phyloP scores from a whole-genome alignment of 2,329 filamentous ascomycete species.

The Stromatinia cepivora region DNA sequence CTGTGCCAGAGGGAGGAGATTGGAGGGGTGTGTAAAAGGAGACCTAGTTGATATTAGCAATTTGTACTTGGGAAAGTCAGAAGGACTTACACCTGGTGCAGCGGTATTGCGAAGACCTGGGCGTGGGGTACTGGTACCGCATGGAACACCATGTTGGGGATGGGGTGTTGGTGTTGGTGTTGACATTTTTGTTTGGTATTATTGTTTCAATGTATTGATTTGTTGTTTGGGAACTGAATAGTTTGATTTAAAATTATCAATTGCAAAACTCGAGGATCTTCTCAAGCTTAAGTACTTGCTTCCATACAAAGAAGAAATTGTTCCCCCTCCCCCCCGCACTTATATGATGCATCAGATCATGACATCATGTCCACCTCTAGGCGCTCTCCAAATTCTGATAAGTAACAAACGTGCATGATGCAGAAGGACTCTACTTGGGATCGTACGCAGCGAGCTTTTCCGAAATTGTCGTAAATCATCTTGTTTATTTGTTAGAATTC shows the following conservation, averaged over 20 bases:
- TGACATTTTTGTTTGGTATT: neutral
- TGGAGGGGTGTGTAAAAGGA: slow-evolving; percentile 52
- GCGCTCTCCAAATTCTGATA: neutral
- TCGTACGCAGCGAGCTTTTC: neutral
- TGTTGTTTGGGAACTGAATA: neutral
- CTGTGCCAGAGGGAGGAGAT: slow-evolving; percentile 47
- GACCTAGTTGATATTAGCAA: slow-evolving; percentile 28
- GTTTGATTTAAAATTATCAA: neutral
- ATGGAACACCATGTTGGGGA: slow-evolving; percentile 9
- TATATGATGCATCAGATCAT: neutral
- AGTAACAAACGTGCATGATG: neutral
- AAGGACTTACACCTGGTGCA: slow-evolving; percentile 32
- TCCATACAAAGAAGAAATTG: neutral
- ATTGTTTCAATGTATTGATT: no score
- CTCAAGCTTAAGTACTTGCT: neutral
- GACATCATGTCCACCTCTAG: neutral
- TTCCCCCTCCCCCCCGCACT: neutral
- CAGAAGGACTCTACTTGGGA: neutral
- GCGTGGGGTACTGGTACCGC: slow-evolving; percentile 9
- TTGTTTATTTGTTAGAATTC: neutral
- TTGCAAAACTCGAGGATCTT: neutral
- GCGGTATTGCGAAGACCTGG: slow-evolving; percentile 33
- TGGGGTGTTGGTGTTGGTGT: slow-evolving; percentile 4
- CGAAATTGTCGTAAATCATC: neutral
- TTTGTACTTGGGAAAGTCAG: neutral